A percentile compares a stretch with the other conserved stretches of the same genome.
Conservation (phyloP, 2,329 filamentous ascomycete genomes). For the Aspergillus fructus region DNA sequence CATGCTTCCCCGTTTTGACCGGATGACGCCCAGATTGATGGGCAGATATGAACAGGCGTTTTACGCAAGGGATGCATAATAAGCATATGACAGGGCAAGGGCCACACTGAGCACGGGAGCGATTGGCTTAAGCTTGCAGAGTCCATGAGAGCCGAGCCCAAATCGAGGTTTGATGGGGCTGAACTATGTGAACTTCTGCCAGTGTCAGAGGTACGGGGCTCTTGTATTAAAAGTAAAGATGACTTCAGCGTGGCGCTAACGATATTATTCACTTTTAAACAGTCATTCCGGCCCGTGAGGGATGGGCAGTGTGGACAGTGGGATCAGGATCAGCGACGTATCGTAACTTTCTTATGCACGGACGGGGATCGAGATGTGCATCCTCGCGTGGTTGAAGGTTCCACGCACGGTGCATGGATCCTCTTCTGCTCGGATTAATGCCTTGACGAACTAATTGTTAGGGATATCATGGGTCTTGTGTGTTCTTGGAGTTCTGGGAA, state of each 20-base stretch:
- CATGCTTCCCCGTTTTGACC: slow-evolving; percentile 20
- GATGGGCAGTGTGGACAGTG: neutral
- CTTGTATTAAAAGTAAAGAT: neutral
- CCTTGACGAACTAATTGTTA: neutral
- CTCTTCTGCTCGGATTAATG: neutral
- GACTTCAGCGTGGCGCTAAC: neutral
- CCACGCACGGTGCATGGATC: neutral
- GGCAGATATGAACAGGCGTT: slow-evolving; percentile 8
- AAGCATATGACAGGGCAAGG: slow-evolving; percentile 14
- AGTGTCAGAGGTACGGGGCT: neutral
- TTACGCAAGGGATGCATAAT: slow-evolving; percentile 25
- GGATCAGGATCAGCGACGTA: slow-evolving; percentile 16
- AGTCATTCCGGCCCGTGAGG: slow-evolving; percentile 7
- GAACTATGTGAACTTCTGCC: neutral
- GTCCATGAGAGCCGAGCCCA: neutral
- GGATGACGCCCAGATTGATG: slow-evolving; percentile 17
- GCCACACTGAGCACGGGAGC: slow-evolving; percentile 9
- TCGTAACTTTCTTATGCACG: slow-evolving; percentile 16
- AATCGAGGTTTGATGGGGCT: neutral
- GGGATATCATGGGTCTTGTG: neutral
- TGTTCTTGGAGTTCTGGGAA: neutral
- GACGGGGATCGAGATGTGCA: slow-evolving; percentile 3
- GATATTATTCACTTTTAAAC: neutral
- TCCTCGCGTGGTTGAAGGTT: neutral
- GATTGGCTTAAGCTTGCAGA: slow-evolving; percentile 4